phyloP scores from a whole-genome alignment of 805 yeast species.

The Priceomyces carsonii region DNA sequence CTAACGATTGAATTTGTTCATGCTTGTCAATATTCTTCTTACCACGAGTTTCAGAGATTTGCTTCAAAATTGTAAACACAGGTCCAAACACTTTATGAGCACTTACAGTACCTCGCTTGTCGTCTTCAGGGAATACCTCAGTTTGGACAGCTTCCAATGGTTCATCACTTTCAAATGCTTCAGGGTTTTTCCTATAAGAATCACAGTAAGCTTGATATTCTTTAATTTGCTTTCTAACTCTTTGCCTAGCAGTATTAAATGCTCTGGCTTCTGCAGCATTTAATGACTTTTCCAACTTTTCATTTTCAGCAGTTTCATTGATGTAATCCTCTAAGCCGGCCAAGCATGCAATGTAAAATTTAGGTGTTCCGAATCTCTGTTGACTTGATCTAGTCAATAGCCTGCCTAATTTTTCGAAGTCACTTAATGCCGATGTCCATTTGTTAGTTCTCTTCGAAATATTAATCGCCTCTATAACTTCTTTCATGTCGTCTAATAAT shows the following conservation, averaged over 20 bases:
- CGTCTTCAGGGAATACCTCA: conserved; percentile 34
- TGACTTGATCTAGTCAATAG: conserved; percentile 67
- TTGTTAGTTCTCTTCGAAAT: conserved; percentile 67
- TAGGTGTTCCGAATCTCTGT: conserved; percentile 75
- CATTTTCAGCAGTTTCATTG: conserved; percentile 49
- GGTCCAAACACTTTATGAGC: conserved; percentile 40
- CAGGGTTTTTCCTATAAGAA: conserved; percentile 68
- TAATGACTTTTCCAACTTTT: conserved; percentile 65
- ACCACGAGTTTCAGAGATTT: conserved; percentile 88
- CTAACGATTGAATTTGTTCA: conserved; percentile 76
- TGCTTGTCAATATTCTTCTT: conserved; percentile 85
- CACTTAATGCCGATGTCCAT: conserved; percentile 74
- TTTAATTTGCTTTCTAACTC: conserved; percentile 76
- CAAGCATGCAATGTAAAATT: conserved; percentile 64
- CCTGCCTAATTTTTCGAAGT: conserved; percentile 78
- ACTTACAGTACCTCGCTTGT: conserved; percentile 38
- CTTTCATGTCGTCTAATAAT: conserved; percentile 81
- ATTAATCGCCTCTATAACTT: conserved; percentile 65
- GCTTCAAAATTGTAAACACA: conserved; percentile 71
- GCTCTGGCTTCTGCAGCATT: conserved; percentile 84
- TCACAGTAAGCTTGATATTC: conserved; percentile 64
- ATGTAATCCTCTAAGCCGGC: conserved; percentile 73
- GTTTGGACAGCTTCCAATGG: conserved; percentile 36
- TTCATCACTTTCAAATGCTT: conserved; percentile 62
- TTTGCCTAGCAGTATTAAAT: conserved; percentile 82